Percentiles rank a stretch among this genome's conserved stretches.
Conservation (phyloP, 495 filamentous ascomycete species). For the Aspergillus homomorphus region DNA sequence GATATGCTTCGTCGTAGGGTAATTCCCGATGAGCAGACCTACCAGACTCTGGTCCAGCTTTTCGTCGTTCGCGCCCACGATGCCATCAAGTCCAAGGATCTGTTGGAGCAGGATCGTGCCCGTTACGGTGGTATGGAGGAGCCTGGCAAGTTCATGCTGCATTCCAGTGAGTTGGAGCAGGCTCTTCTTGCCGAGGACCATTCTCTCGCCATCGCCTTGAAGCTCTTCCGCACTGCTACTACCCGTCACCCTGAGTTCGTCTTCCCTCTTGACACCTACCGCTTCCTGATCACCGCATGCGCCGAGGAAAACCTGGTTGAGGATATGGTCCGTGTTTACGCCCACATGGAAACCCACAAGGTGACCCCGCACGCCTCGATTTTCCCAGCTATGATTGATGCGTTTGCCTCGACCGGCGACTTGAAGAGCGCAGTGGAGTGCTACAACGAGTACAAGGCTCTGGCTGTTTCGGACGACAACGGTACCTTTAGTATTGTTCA, state of each 20-base stretch:
- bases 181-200: slow-evolving; percentile 82
- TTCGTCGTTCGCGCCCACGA: slow-evolving; percentile 76
- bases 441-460: slow-evolving; percentile 86
- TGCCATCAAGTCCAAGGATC: slow-evolving; percentile 62
- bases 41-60: slow-evolving; percentile 77
- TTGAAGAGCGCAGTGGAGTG: slow-evolving; percentile 87
- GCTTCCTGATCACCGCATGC: slow-evolving; percentile 77
- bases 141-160: slow-evolving; percentile 83
- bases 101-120: slow-evolving; percentile 68
- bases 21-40: slow-evolving; percentile 76
- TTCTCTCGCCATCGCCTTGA: slow-evolving; percentile 75
- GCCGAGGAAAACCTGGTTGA: slow-evolving; percentile 71
- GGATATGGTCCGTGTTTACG: slow-evolving; percentile 85
- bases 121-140: slow-evolving; percentile 85
- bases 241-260: slow-evolving; percentile 47
- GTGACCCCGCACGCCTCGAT: slow-evolving; percentile 72
- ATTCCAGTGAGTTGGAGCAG: slow-evolving; percentile 78
- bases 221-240: slow-evolving; percentile 75
- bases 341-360: slow-evolving; percentile 78
- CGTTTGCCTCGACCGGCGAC: slow-evolving; percentile 77
- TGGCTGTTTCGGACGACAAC: slow-evolving; percentile 76
- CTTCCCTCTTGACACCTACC: slow-evolving; percentile 73
- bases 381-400: slow-evolving; percentile 88
- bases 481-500: slow-evolving; percentile 67
- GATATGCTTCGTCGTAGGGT: slow-evolving; percentile 91